Conservation (phyloP, 2,329 filamentous ascomycete genomes). For the Sclerotiophoma versabilis region DNA sequence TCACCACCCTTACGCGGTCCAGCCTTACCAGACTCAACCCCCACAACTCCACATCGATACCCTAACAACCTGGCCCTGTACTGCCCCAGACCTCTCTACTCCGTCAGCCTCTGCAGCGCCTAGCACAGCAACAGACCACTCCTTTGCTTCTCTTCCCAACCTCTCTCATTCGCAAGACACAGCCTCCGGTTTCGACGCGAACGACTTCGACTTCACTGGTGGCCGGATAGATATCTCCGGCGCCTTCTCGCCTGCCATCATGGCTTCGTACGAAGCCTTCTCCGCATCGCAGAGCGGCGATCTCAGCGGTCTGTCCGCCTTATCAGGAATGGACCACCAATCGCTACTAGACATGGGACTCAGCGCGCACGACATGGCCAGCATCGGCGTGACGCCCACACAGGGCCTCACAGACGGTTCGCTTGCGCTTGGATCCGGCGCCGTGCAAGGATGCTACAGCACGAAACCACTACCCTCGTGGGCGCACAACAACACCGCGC, state of each 20-base stretch:
- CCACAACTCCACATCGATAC: conserved; percentile 38
- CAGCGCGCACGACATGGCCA: conserved; percentile 21
- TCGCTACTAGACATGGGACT: conserved; percentile 23
- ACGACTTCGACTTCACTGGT: conserved; percentile 51
- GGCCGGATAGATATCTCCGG: conserved; percentile 49
- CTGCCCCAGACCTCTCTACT: conserved; percentile 32
- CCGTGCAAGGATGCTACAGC: conserved; percentile 1
- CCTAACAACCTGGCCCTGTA: conserved; percentile 27
- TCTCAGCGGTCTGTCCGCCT: conserved; percentile 17
- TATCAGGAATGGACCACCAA: conserved; percentile 29
- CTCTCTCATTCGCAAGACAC: conserved; percentile 33
- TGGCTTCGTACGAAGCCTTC: conserved; percentile 31
- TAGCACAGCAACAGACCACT: conserved; percentile 36
- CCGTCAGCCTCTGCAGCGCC: conserved; percentile 30
- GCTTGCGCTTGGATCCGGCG: not conserved
- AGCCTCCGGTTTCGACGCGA: conserved; percentile 31
- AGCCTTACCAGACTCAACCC: conserved; percentile 21
- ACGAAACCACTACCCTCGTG: conserved; percentile 4
- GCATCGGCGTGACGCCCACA: conserved; percentile 16
- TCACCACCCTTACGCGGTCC: conserved; percentile 22
- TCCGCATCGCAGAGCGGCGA: not conserved
- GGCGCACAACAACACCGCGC: not conserved
- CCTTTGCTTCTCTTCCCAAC: conserved; percentile 33
- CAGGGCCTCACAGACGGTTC: conserved; percentile 8
- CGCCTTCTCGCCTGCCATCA: conserved; percentile 46